Evolutionary conservation across 441 rosid genomes (phyloP).

Genomic region (Manihot esculenta): DNA sequence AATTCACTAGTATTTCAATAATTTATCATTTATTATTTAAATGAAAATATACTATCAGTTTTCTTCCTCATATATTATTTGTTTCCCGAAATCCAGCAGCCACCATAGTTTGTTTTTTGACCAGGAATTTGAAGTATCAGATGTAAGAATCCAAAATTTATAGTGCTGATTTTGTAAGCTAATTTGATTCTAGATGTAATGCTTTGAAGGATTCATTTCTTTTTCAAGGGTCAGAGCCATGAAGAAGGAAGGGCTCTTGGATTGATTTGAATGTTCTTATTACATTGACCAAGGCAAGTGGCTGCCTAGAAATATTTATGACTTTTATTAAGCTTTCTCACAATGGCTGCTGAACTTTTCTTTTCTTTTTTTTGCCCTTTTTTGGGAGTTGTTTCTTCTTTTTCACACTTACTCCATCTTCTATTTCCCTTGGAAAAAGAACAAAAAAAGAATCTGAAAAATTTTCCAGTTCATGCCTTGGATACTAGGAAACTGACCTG

Average conservation of each 20-base stretch:
- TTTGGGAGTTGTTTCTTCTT: neutral
- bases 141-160: too few relatives aligned
- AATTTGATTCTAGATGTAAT: neutral
- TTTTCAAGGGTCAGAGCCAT: too few relatives aligned
- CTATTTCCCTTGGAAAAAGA: neutral
- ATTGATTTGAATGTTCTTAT: neutral
- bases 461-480: neutral
- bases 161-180: neutral
- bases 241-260: too few relatives aligned
- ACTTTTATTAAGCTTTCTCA: too few relatives aligned
- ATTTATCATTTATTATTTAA: too few relatives aligned
- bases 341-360: too few relatives aligned
- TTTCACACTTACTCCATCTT: neutral
- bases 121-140: neutral
- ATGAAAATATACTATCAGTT: too few relatives aligned
- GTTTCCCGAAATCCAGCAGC: slow-evolving; percentile 3
- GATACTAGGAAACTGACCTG: too few relatives aligned
- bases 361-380: neutral
- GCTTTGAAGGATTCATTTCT: neutral
- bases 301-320: neutral
- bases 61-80: too few relatives aligned
- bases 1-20: too few relatives aligned
- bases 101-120: slow-evolving; percentile 1
- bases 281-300: neutral
- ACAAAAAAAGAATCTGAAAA: too few relatives aligned